phyloP scores from a whole-genome alignment of 768 basidiomycete genomes.

The Cubamyces sp. region DNA sequence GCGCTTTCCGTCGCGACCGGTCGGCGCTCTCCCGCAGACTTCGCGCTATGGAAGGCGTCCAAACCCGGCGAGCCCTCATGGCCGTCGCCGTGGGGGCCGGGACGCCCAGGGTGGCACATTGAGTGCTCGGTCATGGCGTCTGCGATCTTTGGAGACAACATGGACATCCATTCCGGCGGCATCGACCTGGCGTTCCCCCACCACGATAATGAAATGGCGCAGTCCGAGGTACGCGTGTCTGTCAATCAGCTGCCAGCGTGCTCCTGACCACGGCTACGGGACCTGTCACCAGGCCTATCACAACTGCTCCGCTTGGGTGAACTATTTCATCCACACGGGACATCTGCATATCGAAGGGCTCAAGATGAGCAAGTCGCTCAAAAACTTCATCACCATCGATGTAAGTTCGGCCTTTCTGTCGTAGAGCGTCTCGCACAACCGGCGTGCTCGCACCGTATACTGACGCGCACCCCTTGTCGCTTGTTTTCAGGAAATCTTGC shows the following conservation, averaged over 20 bases:
- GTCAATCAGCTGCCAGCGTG: not conserved
- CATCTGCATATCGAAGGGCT: constrained; percentile 97
- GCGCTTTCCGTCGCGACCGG: constrained; percentile 60
- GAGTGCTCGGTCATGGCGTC: constrained; percentile 99
- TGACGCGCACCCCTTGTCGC: constrained; percentile 10
- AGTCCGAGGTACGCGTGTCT: constrained; percentile 72
- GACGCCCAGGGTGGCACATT: constrained; percentile 99
- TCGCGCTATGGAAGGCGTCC: constrained; percentile 97
- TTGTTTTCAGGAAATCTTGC: constrained; percentile 73
- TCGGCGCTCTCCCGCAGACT: constrained; percentile 86
- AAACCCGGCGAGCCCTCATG: constrained; percentile 97
- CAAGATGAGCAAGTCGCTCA: constrained; percentile 99
- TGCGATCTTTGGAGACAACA: constrained; percentile 83
- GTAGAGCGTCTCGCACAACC: not conserved
- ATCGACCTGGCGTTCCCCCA: constrained; percentile 98
- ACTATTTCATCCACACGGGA: constrained; percentile 98
- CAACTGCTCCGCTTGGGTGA: constrained; percentile 91
- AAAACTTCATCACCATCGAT: constrained; percentile 98
- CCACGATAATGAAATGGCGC: constrained; percentile 98
- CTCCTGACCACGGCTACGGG: not conserved
- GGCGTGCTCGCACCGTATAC: not conserved
- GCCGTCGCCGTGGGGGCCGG: constrained; percentile 94
- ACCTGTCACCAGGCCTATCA: constrained; percentile 77
- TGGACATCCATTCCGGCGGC: constrained; percentile 99
- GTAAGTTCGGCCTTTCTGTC: constrained; percentile 45